Evolutionary conservation across 257 asterid genomes (phyloP).

Genomic region (Buddleja alternifolia): DNA sequence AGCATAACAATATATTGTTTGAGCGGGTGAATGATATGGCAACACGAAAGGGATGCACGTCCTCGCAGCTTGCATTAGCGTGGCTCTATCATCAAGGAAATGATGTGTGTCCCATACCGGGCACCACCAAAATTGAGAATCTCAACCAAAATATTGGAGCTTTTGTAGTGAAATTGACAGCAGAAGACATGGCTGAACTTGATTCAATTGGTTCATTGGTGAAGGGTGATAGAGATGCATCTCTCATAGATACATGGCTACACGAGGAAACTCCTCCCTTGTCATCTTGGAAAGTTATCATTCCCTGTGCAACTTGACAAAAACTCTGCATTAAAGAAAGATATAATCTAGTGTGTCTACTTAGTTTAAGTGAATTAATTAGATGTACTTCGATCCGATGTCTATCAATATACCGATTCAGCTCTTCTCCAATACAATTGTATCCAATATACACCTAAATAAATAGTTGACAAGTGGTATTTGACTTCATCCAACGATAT

Average conservation of each 20-base stretch:
- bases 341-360: too few relatives aligned
- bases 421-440: too few relatives aligned
- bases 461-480: too few relatives aligned
- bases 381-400: too few relatives aligned
- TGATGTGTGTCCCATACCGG: slow-evolving; percentile 33
- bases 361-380: too few relatives aligned
- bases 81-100: slow-evolving; percentile 43
- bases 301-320: too few relatives aligned
- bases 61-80: slow-evolving; percentile 36
- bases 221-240: slow-evolving; percentile 6
- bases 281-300: too few relatives aligned
- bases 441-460: too few relatives aligned
- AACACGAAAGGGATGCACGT: slow-evolving; percentile 27
- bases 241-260: neutral
- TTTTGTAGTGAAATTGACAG: slow-evolving; percentile 22
- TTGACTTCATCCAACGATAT: too few relatives aligned
- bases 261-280: too few relatives aligned
- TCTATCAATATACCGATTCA: too few relatives aligned
- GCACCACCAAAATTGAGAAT: slow-evolving; percentile 38
- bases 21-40: slow-evolving; percentile 24
- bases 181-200: slow-evolving; percentile 29
- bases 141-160: slow-evolving; percentile 34
- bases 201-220: slow-evolving; percentile 2
- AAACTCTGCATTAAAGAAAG: too few relatives aligned
- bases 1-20: slow-evolving; percentile 20